These are phyloP conservation scores for Jaltomata sinuosa DNA, from an alignment of 257 asterid species.

Conservation along the genomic window DNA sequence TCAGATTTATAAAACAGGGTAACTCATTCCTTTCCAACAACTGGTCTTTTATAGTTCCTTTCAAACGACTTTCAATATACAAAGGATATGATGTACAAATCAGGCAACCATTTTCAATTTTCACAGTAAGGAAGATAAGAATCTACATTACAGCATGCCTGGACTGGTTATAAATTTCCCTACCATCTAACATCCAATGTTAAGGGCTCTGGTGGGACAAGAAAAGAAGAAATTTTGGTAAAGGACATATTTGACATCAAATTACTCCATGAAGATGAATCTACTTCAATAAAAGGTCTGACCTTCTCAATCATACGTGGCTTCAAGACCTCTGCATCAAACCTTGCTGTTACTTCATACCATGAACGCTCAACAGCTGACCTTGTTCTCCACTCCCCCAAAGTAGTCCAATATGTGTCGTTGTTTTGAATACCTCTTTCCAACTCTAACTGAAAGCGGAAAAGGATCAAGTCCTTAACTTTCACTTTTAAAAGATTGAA, in stretches of 20 bases:
- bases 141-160: neutral
- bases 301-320: conserved; percentile 45
- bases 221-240: conserved; percentile 55
- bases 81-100: conserved; percentile 10
- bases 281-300: conserved; percentile 40
- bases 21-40: neutral
- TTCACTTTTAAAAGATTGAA: conserved; percentile 35
- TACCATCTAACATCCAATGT: conserved; percentile 85
- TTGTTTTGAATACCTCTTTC: conserved; percentile 43
- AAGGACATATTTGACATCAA: conserved; percentile 68
- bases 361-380: conserved; percentile 48
- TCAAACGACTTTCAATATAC: conserved; percentile 3
- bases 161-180: conserved; percentile 5
- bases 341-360: conserved; percentile 58
- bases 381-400: conserved; percentile 81
- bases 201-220: conserved; percentile 64
- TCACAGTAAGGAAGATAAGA: neutral
- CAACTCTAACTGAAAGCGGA: conserved; percentile 64
- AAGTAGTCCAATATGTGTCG: conserved; percentile 56
- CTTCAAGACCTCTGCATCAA: conserved; percentile 46
- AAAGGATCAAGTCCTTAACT: conserved; percentile 33
- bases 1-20: neutral
- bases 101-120: neutral
- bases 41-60: neutral
- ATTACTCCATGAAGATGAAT: conserved; percentile 59